Conservation (phyloP, 306 rosid genomes). For the Rosa lucieae region DNA sequence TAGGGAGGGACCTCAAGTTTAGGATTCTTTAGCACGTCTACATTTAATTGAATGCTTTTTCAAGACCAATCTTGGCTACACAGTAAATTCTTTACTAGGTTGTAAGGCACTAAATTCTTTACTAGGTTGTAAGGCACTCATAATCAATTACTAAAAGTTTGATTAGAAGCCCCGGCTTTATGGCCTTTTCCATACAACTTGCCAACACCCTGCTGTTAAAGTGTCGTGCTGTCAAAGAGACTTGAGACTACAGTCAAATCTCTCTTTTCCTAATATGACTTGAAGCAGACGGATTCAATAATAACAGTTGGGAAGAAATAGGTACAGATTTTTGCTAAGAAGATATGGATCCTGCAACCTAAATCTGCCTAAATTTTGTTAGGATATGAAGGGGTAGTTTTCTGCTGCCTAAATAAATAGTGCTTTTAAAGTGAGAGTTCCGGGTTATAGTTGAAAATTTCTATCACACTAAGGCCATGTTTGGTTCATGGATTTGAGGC, state of each 20-base stretch:
- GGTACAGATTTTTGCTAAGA: neutral
- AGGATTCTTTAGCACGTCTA: neutral
- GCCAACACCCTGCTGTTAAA: neutral
- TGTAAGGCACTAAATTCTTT: neutral
- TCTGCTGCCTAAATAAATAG: conserved; percentile 1
- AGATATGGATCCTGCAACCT: neutral
- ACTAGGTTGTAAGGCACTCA: neutral
- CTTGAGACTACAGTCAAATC: conserved; percentile 2
- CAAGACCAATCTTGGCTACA: neutral
- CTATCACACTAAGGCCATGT: neutral
- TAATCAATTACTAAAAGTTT: neutral
- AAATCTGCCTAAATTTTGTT: neutral
- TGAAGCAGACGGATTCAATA: neutral
- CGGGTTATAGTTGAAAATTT: neutral
- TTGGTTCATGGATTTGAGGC: too few species aligned
- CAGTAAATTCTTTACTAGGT: neutral
- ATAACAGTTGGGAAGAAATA: neutral
- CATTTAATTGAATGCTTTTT: neutral
- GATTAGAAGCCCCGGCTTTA: neutral
- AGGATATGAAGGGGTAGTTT: neutral
- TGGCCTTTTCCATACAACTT: neutral
- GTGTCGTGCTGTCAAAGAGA: neutral
- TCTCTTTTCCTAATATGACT: neutral
- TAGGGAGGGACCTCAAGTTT: neutral
- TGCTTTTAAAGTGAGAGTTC: neutral